A percentile compares a stretch with the other conserved stretches of the same genome.
These are phyloP conservation scores for Stephania japonica DNA, from an alignment of 164 flowering plant species.

Conservation along the genomic window DNA sequence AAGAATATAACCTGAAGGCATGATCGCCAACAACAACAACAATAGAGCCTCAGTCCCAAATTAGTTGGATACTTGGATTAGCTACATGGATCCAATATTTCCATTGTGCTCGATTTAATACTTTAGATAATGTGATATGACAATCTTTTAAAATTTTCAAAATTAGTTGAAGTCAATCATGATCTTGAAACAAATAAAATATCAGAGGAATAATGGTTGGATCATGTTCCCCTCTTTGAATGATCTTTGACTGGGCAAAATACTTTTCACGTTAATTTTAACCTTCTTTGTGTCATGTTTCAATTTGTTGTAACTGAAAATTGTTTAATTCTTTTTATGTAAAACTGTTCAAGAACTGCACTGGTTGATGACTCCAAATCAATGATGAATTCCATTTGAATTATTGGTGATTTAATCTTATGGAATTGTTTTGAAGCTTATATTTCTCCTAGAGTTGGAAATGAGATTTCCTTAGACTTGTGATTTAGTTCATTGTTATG, in stretches of 20 bases:
- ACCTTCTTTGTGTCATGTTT: background rate
- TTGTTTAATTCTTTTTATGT: background rate
- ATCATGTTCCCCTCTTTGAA: background rate
- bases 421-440: background rate
- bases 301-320: background rate
- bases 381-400: background rate
- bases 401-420: background rate
- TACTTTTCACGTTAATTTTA: background rate
- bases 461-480: background rate
- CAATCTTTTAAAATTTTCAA: no score
- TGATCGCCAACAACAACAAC: background rate
- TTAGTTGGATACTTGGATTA: no score
- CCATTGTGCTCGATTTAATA: no score
- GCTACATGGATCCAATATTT: no score
- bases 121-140: no score
- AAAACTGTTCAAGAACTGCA: background rate
- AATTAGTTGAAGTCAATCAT: background rate
- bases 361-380: background rate
- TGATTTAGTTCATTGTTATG: background rate
- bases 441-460: background rate
- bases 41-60: no score
- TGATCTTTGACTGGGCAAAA: background rate
- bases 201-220: background rate
- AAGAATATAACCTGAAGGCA: background rate
- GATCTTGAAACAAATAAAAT: background rate